These are phyloP conservation scores for Coniferiporia sulphurascens DNA, from an alignment of 1,284 basidiomycete genomes.

Conservation along the genomic window DNA sequence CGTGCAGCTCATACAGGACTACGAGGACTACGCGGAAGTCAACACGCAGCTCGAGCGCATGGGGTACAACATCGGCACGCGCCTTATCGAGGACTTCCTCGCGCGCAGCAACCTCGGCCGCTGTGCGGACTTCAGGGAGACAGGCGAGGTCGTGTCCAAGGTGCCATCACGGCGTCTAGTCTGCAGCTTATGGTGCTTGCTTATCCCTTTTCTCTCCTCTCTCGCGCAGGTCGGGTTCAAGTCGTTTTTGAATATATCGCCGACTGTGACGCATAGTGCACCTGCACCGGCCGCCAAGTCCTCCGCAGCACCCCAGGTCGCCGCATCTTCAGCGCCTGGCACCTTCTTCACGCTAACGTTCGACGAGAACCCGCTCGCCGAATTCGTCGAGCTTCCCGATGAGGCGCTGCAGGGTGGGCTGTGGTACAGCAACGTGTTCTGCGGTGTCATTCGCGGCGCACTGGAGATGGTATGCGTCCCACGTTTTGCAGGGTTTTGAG, in stretches of 20 bases:
- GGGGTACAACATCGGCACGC: slow-evolving; percentile 98
- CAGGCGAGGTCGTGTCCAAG: slow-evolving; percentile 91
- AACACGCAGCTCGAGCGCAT: slow-evolving; percentile 85
- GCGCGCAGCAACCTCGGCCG: slow-evolving; percentile 83
- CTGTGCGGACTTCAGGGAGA: slow-evolving; percentile 90
- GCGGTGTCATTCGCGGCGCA: slow-evolving; percentile 89
- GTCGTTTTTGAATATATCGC: slow-evolving; percentile 93
- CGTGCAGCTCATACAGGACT: slow-evolving; percentile 98
- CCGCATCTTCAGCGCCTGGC: slow-evolving; percentile 29
- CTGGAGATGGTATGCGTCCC: slow-evolving; percentile 84
- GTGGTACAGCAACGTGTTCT: slow-evolving; percentile 96
- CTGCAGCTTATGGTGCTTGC: neutral
- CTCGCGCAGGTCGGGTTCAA: slow-evolving; percentile 89
- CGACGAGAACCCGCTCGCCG: slow-evolving; percentile 95
- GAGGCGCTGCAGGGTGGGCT: slow-evolving; percentile 89
- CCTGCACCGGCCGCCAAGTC: slow-evolving; percentile 43
- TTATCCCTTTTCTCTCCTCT: neutral
- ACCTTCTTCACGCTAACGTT: slow-evolving; percentile 79
- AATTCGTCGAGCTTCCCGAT: slow-evolving; percentile 95
- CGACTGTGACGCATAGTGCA: slow-evolving; percentile 69
- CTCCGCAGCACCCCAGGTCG: slow-evolving; percentile 38
- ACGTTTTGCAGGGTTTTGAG: neutral
- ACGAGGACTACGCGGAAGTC: slow-evolving; percentile 93
- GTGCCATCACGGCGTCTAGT: slow-evolving; percentile 32
- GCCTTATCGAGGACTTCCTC: slow-evolving; percentile 96